Evolutionary conservation across 1,139 yeast species (phyloP).

Genomic region (Zygosaccharomyces pseudobailii): DNA sequence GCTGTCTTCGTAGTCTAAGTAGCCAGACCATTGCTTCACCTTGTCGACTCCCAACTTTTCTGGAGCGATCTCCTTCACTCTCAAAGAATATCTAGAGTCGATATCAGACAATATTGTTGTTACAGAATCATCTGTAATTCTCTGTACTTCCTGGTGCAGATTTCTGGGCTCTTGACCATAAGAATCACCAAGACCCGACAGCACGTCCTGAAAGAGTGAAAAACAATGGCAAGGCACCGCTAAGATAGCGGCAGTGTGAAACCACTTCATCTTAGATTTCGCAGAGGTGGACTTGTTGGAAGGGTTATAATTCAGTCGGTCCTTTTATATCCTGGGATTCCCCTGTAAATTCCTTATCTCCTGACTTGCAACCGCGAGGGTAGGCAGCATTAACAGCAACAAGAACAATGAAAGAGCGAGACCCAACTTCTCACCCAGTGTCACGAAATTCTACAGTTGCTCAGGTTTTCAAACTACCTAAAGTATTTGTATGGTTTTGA

Average conservation of each 20-base stretch:
- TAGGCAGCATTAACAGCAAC: neutral
- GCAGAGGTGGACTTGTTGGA: neutral
- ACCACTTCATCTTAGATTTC: neutral
- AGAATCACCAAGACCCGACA: conserved; percentile 2
- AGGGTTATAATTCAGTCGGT: neutral
- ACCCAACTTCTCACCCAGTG: neutral
- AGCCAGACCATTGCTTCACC: conserved; percentile 23
- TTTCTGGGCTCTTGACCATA: conserved; percentile 5
- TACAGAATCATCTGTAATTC: neutral
- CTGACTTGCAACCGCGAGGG: neutral
- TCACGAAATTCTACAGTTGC: too few relatives aligned
- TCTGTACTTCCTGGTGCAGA: conserved; percentile 5
- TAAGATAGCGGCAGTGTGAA: neutral
- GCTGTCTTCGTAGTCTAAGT: conserved; percentile 48
- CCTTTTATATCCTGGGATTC: neutral
- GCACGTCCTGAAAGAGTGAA: conserved; percentile 10
- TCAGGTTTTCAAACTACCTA: neutral
- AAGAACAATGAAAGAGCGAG: neutral
- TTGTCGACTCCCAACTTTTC: conserved; percentile 19
- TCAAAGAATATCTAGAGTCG: conserved; percentile 19
- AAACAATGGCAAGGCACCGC: neutral
- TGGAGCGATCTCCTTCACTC: conserved; percentile 22
- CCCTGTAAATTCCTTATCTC: conserved; percentile 1
- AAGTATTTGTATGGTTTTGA: neutral
- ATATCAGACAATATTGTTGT: conserved; percentile 8